These are phyloP conservation scores for Saprolegnia parasitica DNA, from an alignment of 352 stramenopile species.

Conservation along the genomic window DNA sequence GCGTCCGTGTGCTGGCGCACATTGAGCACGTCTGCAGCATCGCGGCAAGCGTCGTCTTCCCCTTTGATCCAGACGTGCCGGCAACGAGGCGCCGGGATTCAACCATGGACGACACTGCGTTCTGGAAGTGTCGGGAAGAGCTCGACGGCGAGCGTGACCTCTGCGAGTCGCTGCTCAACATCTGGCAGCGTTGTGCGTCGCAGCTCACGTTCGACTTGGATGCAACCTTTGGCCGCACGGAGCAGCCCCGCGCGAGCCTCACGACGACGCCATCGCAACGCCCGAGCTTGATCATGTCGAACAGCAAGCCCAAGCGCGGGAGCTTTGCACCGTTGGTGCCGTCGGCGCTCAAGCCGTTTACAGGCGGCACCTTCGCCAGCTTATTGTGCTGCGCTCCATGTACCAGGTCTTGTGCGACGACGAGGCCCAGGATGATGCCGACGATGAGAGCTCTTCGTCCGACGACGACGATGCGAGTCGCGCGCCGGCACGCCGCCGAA, in stretches of 20 bases:
- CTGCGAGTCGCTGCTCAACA: slow-evolving; percentile 62
- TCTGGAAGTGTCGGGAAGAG: slow-evolving; percentile 72
- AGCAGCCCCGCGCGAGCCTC: slow-evolving; percentile 30
- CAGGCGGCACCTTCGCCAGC: slow-evolving; percentile 72
- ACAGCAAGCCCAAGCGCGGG: slow-evolving; percentile 20
- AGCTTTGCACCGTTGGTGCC: slow-evolving; percentile 27
- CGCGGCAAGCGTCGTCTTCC: slow-evolving; percentile 64
- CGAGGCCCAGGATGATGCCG: slow-evolving; percentile 2
- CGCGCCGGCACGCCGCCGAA: slow-evolving; percentile 9
- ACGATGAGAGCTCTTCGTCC: not conserved
- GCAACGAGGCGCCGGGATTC: slow-evolving; percentile 44
- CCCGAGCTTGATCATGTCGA: not conserved
- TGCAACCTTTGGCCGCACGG: slow-evolving; percentile 65
- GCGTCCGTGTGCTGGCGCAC: slow-evolving; percentile 73
- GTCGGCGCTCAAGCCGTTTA: slow-evolving; percentile 46
- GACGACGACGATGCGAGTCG: not conserved
- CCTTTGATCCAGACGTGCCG: slow-evolving; percentile 74
- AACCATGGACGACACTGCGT: slow-evolving; percentile 30
- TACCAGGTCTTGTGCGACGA: slow-evolving; percentile 54
- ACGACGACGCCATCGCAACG: not conserved
- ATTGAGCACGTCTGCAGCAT: slow-evolving; percentile 71
- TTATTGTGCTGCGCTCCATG: slow-evolving; percentile 66
- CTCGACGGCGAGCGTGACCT: slow-evolving; percentile 73
- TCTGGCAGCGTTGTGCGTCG: slow-evolving; percentile 78
- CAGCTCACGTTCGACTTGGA: slow-evolving; percentile 68